phyloP scores from a whole-genome alignment of 2,329 filamentous ascomycete species.

The Botryotinia calthae region DNA sequence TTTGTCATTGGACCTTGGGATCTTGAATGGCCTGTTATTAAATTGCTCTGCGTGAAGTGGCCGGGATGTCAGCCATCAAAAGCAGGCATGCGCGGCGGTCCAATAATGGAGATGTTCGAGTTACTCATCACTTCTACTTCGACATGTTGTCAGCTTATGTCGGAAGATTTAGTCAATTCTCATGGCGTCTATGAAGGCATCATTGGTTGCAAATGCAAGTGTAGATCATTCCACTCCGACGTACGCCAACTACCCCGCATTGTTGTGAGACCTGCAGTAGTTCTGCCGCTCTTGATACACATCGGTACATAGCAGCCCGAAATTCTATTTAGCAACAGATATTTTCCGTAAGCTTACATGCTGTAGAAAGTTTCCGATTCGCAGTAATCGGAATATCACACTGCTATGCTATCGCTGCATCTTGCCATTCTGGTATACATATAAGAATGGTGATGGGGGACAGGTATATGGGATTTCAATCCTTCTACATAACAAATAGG shows the following conservation, averaged over 20 bases:
- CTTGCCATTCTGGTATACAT: background rate
- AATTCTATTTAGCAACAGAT: background rate
- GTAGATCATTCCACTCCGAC: background rate
- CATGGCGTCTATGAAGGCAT: background rate
- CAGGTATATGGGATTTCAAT: background rate
- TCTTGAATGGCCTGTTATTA: too few species aligned
- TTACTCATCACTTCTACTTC: too few species aligned
- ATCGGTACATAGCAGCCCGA: constrained; percentile 6
- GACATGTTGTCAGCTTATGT: background rate
- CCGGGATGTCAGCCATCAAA: too few species aligned
- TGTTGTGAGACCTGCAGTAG: background rate
- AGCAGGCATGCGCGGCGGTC: background rate
- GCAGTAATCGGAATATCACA: background rate
- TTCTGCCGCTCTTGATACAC: background rate
- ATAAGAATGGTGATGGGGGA: background rate
- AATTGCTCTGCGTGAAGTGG: background rate
- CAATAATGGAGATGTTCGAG: background rate
- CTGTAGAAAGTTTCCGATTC: background rate
- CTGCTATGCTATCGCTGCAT: background rate
- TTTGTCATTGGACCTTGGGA: background rate
- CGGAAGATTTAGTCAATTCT: background rate
- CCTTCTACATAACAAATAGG: background rate
- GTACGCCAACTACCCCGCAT: constrained; percentile 3
- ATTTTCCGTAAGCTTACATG: background rate
- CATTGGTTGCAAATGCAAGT: background rate